Evolutionary conservation across 495 filamentous ascomycete species (phyloP).

Genomic region (Lepidopterella palustris): DNA sequence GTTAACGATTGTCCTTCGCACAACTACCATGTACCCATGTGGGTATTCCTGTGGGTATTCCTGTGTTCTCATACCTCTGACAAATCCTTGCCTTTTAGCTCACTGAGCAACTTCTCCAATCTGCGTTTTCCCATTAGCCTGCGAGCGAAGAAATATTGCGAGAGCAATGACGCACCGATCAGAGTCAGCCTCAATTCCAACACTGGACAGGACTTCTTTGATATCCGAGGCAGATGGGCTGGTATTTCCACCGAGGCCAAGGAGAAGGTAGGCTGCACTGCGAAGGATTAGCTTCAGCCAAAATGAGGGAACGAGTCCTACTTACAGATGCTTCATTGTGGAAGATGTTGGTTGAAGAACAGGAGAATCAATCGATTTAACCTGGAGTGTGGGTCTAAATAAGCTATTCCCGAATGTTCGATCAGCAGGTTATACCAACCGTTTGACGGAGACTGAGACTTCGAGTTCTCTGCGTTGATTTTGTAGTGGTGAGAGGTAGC

Average conservation of each 20-base stretch:
- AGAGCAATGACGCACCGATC: too few species aligned
- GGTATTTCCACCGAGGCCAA: slow-evolving; percentile 87
- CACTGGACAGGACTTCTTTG: slow-evolving; percentile 84
- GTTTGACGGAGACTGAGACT: slow-evolving; percentile 88
- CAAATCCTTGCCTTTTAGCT: slow-evolving; percentile 97
- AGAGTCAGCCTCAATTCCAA: slow-evolving; percentile 89
- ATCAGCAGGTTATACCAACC: too few species aligned
- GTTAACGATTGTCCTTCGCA: slow-evolving; percentile 4
- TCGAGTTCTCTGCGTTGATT: slow-evolving; percentile 52
- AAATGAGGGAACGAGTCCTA: background rate
- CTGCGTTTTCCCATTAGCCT: too few species aligned
- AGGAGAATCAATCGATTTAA: slow-evolving; percentile 95
- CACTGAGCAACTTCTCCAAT: slow-evolving; percentile 72
- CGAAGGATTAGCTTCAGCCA: background rate
- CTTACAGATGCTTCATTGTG: slow-evolving; percentile 33
- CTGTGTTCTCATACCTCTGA: slow-evolving; percentile 75
- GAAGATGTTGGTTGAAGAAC: slow-evolving; percentile 47
- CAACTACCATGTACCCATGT: background rate
- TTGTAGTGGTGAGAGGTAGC: slow-evolving; percentile 28
- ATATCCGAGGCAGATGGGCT: slow-evolving; percentile 80
- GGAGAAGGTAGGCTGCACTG: slow-evolving; percentile 83
- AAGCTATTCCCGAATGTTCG: too few species aligned
- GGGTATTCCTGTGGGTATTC: background rate
- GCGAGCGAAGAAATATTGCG: too few species aligned
- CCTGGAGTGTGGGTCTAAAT: too few species aligned